These are phyloP conservation scores for Quercus rubra DNA, from an alignment of 306 rosid genomes.

Conservation along the genomic window DNA sequence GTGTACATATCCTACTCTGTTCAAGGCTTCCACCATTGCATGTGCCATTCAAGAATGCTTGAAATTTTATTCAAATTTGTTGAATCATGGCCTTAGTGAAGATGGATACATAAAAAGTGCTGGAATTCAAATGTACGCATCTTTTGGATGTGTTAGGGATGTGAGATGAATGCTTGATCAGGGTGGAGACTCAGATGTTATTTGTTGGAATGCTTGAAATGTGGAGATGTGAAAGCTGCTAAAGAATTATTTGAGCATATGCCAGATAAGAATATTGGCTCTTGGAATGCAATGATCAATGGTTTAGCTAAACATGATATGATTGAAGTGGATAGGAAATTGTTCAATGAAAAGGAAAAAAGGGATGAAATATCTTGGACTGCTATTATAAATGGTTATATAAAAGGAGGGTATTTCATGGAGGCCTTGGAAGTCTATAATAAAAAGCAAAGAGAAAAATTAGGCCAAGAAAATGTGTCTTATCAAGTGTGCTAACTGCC, in stretches of 20 bases:
- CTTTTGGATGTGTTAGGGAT: conserved; percentile 38
- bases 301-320: conserved; percentile 40
- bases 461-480: conserved; percentile 31
- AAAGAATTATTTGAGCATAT: conserved; percentile 32
- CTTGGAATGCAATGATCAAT: conserved; percentile 58
- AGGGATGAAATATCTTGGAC: conserved; percentile 67
- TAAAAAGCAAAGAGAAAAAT: conserved; percentile 41
- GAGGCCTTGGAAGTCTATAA: conserved; percentile 51
- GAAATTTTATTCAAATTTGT: conserved; percentile 38
- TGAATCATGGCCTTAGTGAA: conserved; percentile 37
- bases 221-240: conserved; percentile 49
- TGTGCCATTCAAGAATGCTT: conserved; percentile 41
- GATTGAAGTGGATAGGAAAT: conserved; percentile 42
- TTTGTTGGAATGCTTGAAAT: conserved; percentile 56
- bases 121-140: conserved; percentile 66
- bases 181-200: conserved; percentile 36
- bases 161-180: conserved; percentile 39
- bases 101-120: conserved; percentile 55
- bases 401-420: conserved; percentile 22
- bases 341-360: conserved; percentile 47
- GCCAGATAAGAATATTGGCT: conserved; percentile 38
- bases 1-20: conserved; percentile 54
- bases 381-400: conserved; percentile 55
- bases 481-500: conserved; percentile 52
- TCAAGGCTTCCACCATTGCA: conserved; percentile 46